Percentiles rank a stretch among this genome's conserved stretches.
These are phyloP conservation scores for Emydomyces testavorans DNA, from an alignment of 2,329 filamentous ascomycete species.

Conservation along the genomic window DNA sequence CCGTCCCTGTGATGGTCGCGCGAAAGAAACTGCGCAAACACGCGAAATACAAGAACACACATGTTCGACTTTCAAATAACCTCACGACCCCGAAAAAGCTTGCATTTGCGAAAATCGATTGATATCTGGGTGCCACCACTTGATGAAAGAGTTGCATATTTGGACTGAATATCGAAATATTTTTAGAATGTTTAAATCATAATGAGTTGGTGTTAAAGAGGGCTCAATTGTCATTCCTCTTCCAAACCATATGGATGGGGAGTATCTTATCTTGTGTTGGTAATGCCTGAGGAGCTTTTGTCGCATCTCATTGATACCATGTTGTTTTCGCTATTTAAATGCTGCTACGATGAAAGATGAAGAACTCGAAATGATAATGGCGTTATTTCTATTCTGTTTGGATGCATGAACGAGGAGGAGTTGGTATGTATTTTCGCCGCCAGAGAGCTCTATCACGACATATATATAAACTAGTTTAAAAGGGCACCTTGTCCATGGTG, in stretches of 20 bases:
- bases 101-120: conserved; percentile 66
- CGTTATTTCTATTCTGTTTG: too few relatives aligned
- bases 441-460: too few relatives aligned
- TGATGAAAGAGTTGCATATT: neutral
- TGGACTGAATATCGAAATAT: too few relatives aligned
- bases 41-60: conserved; percentile 62
- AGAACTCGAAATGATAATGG: neutral
- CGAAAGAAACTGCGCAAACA: conserved; percentile 81
- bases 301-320: too few relatives aligned
- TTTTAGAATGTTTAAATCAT: neutral
- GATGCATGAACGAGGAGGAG: too few relatives aligned
- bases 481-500: too few relatives aligned
- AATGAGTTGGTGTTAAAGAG: neutral
- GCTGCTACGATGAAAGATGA: neutral
- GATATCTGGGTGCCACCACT: neutral
- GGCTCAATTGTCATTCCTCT: too few relatives aligned
- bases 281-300: too few relatives aligned
- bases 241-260: too few relatives aligned
- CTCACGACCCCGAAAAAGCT: conserved; percentile 59
- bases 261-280: too few relatives aligned
- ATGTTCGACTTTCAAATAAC: conserved; percentile 68
- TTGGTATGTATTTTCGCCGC: too few relatives aligned
- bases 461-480: too few relatives aligned
- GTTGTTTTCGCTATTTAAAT: neutral
- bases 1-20: conserved; percentile 95